phyloP scores from a whole-genome alignment of 345 rosid genomes.

The Euphorbia lathyris region DNA sequence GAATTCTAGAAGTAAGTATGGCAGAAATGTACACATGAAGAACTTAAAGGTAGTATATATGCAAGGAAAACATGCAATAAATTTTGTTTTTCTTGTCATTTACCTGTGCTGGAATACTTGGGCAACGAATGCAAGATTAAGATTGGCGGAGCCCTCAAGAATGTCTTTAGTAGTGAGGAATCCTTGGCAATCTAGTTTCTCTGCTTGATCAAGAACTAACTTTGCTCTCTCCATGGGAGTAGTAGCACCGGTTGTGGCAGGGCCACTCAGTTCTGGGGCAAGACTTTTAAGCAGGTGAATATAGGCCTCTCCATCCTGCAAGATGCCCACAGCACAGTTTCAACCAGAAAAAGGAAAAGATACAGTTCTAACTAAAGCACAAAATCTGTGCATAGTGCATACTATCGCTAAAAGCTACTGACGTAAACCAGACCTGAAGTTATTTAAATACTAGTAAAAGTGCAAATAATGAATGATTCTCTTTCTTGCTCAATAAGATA shows the following conservation, averaged over 20 bases:
- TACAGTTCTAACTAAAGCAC: not conserved
- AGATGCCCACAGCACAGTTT: slow-evolving; percentile 19
- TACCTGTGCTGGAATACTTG: slow-evolving; percentile 94
- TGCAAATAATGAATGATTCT: not conserved
- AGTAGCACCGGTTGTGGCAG: slow-evolving; percentile 41
- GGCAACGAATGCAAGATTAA: slow-evolving; percentile 95
- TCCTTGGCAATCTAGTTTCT: slow-evolving; percentile 89
- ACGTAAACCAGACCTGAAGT: no score
- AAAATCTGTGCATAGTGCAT: not conserved
- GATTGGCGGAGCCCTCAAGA: slow-evolving; percentile 94
- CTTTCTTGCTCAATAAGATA: not conserved
- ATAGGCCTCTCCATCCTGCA: slow-evolving; percentile 97
- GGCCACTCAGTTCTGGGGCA: slow-evolving; percentile 78
- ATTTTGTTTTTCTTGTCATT: slow-evolving; percentile 7
- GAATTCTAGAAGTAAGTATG: not conserved
- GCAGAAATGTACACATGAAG: not conserved
- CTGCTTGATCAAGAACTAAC: slow-evolving; percentile 85
- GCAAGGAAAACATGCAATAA: slow-evolving; percentile 1
- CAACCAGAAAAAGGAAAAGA: slow-evolving; percentile 1
- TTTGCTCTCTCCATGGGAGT: slow-evolving; percentile 80
- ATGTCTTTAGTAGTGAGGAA: slow-evolving; percentile 86
- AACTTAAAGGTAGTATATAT: not conserved
- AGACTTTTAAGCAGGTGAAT: slow-evolving; percentile 88
- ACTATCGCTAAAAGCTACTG: not conserved
- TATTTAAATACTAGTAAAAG: not conserved